Conservation (phyloP, 2,329 filamentous ascomycete genomes). For the Nakataea oryzae region DNA sequence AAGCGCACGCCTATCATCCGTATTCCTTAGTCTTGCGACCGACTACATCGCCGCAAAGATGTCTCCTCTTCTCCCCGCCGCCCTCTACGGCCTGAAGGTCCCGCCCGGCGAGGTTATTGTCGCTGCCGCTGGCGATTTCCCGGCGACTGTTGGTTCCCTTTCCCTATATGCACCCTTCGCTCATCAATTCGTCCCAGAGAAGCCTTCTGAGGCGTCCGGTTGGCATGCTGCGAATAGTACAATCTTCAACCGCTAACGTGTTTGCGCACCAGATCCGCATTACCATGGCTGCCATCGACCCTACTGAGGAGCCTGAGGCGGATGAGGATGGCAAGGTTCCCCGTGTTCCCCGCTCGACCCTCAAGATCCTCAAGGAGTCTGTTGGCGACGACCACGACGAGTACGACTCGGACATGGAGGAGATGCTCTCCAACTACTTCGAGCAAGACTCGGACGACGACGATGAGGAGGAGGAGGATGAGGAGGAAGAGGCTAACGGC, state of each 20-base stretch:
- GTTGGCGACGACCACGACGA: conserved; percentile 41
- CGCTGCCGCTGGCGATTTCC: conserved; percentile 67
- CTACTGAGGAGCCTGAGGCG: conserved; percentile 61
- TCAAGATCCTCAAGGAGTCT: conserved; percentile 72
- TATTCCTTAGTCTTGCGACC: not conserved
- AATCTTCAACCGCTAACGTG: not conserved
- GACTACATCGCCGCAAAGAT: conserved; percentile 25
- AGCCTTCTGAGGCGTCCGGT: not conserved
- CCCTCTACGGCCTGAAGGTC: conserved; percentile 87
- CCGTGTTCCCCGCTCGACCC: conserved; percentile 63
- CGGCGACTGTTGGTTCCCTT: conserved; percentile 56
- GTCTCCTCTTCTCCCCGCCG: conserved; percentile 41
- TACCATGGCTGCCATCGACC: conserved; percentile 97
- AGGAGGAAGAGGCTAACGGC: conserved; percentile 65
- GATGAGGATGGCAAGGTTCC: conserved; percentile 53
- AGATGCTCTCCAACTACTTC: conserved; percentile 37
- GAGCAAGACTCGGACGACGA: conserved; percentile 26
- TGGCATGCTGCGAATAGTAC: not conserved
- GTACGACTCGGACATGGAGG: conserved; percentile 47
- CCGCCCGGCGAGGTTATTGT: conserved; percentile 76
- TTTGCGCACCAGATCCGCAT: conserved; percentile 65
- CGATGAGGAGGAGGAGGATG: conserved; percentile 38
- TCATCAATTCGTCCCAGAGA: not conserved
- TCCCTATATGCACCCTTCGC: not conserved
- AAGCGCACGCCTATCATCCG: not conserved